Percentiles rank a stretch among this genome's conserved stretches.
phyloP scores from a whole-genome alignment of 768 basidiomycete genomes.

The Calocybe cyanea region DNA sequence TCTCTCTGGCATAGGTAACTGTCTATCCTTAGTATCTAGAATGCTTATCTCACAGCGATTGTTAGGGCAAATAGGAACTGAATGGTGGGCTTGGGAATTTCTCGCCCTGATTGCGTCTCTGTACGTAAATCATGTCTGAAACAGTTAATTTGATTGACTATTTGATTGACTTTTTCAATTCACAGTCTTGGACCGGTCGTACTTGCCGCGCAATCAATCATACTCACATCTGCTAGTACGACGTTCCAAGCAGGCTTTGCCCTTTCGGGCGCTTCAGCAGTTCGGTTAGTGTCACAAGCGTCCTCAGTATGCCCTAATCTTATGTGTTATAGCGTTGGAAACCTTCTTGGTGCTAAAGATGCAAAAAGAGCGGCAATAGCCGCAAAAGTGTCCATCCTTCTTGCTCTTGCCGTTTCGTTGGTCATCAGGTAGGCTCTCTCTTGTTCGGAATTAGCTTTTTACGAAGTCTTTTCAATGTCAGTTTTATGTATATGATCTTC shows the following conservation, averaged over 20 bases:
- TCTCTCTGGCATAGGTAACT: conserved; percentile 67
- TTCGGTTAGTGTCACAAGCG: conserved; percentile 49
- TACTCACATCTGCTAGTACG: conserved; percentile 69
- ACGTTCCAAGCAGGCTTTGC: conserved; percentile 82
- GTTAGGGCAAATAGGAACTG: conserved; percentile 70
- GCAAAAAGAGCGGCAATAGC: conserved; percentile 7
- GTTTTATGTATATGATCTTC: conserved; percentile 52
- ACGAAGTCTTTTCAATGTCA: conserved; percentile 17
- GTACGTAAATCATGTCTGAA: conserved; percentile 23
- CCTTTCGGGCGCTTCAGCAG: conserved; percentile 75
- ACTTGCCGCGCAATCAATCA: conserved; percentile 85
- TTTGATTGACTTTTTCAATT: not conserved
- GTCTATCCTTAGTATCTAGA: not conserved
- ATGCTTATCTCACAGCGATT: too few species aligned
- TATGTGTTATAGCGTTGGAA: conserved; percentile 6
- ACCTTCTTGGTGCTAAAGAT: conserved; percentile 10
- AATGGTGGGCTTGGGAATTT: conserved; percentile 98
- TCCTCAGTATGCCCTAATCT: not conserved
- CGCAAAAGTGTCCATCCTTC: conserved; percentile 52
- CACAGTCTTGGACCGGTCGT: conserved; percentile 69
- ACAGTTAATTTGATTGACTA: not conserved
- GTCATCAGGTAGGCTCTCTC: not conserved
- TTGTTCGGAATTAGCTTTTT: too few species aligned
- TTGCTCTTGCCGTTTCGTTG: conserved; percentile 33
- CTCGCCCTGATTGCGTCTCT: conserved; percentile 51